A percentile compares a stretch with the other conserved stretches of the same genome.
These are phyloP conservation scores for Paramecium bursaria DNA, from an alignment of 73 alveolate species.

Conservation along the genomic window DNA sequence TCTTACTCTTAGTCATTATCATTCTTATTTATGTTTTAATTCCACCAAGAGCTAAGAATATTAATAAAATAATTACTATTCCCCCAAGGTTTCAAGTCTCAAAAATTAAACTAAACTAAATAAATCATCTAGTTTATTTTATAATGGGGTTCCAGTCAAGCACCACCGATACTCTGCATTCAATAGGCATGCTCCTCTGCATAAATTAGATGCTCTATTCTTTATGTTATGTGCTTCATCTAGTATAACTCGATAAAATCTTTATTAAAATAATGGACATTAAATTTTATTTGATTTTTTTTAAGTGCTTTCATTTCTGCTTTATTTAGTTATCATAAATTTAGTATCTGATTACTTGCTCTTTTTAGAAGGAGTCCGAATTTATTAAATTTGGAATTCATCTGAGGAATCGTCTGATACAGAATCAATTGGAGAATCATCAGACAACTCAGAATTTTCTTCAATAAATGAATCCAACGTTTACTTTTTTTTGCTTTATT, in stretches of 20 bases:
- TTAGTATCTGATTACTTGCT: too few relatives aligned
- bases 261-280: slow-evolving; percentile 27
- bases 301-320: too few relatives aligned
- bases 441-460: too few relatives aligned
- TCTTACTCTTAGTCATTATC: slow-evolving; percentile 53
- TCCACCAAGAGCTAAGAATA: slow-evolving; percentile 69
- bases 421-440: too few relatives aligned
- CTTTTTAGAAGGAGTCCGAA: too few relatives aligned
- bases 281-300: too few relatives aligned
- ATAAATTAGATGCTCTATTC: slow-evolving; percentile 17
- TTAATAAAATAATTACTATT: slow-evolving; percentile 22
- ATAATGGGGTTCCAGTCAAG: slow-evolving; percentile 69
- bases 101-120: slow-evolving; percentile 50
- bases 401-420: too few relatives aligned
- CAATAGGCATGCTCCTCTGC: slow-evolving; percentile 31
- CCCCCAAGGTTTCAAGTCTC: slow-evolving; percentile 49
- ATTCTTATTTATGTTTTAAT: slow-evolving; percentile 10
- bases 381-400: too few relatives aligned
- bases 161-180: slow-evolving; percentile 64
- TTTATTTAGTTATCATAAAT: too few relatives aligned
- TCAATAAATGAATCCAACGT: too few relatives aligned
- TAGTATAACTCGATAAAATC: slow-evolving; percentile 55
- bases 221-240: slow-evolving; percentile 68
- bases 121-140: slow-evolving; percentile 68
- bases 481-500: too few relatives aligned